Conservation (phyloP, 192 early-diverging fungal species). For the Coemansia sp. region DNA sequence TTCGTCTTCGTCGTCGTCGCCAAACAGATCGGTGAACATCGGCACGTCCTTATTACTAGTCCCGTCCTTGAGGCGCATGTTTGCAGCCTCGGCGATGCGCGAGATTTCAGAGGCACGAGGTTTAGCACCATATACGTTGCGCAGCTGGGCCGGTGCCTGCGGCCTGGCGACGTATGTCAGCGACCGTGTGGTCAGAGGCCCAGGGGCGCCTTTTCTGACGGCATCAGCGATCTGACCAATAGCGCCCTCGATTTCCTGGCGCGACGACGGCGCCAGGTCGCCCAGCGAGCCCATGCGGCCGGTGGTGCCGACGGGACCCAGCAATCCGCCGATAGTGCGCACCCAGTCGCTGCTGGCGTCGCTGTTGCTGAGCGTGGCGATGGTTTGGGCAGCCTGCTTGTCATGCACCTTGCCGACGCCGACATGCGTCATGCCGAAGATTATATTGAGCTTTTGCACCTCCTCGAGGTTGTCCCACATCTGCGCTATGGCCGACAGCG, state of each 20-base stretch:
- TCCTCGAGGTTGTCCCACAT: conserved; percentile 40
- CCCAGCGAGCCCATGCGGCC: conserved; percentile 19
- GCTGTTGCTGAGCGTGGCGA: conserved; percentile 20
- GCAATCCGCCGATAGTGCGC: conserved; percentile 28
- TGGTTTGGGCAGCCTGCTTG: conserved; percentile 14
- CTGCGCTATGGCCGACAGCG: conserved; percentile 12
- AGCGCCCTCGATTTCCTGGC: conserved; percentile 25
- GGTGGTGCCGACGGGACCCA: conserved; percentile 33
- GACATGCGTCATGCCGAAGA: conserved; percentile 43
- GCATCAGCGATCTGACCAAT: conserved; percentile 21
- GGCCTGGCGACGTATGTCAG: conserved; percentile 6
- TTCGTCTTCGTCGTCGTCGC: conserved; percentile 5
- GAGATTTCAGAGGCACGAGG: background rate
- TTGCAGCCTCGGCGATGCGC: background rate
- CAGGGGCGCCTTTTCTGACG: conserved; percentile 8
- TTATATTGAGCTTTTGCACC: conserved; percentile 35
- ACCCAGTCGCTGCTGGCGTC: conserved; percentile 43
- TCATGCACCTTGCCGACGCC: conserved; percentile 25
- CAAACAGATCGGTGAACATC: conserved; percentile 28
- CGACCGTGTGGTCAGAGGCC: conserved; percentile 3
- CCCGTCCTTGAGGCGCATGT: background rate
- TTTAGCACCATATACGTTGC: conserved; percentile 28
- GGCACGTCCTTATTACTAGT: background rate
- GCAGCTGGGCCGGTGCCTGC: background rate
- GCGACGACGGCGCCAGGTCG: conserved; percentile 15